Evolutionary conservation across 768 basidiomycete species (phyloP).

Genomic region (Tulasnella sp.): DNA sequence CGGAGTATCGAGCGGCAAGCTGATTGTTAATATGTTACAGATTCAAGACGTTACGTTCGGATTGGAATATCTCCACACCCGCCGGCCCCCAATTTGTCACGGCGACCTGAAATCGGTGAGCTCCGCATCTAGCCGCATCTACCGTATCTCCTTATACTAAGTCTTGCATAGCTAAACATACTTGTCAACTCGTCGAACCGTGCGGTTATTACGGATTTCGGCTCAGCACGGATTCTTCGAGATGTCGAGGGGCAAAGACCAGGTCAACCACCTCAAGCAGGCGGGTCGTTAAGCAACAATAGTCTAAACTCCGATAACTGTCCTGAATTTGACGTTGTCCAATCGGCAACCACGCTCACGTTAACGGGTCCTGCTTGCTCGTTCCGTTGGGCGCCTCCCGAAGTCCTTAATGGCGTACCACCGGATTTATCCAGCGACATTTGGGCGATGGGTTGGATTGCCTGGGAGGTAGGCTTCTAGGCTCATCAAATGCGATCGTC

Average conservation of each 20-base stretch:
- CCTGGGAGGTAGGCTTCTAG: background rate
- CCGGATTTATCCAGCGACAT: background rate
- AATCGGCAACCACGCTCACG: background rate
- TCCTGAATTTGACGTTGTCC: background rate
- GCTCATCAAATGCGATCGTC: background rate
- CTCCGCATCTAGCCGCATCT: background rate
- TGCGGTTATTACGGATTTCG: slow-evolving; percentile 1
- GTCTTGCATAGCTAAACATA: background rate
- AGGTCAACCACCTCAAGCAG: background rate
- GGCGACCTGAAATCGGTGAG: slow-evolving; percentile 4
- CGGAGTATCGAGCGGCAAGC: background rate
- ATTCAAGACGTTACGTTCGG: background rate
- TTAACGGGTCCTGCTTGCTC: background rate
- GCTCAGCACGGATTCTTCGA: background rate
- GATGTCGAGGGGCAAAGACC: background rate
- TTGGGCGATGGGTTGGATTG: background rate
- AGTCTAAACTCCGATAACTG: background rate
- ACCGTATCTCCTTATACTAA: background rate
- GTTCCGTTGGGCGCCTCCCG: background rate
- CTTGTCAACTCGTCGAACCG: background rate
- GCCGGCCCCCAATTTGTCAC: slow-evolving; percentile 1
- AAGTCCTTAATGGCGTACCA: background rate
- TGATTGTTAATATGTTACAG: background rate
- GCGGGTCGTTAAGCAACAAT: background rate
- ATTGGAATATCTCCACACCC: slow-evolving; percentile 1